These are phyloP conservation scores for Chaetomium sp. DNA, from an alignment of 2,329 filamentous ascomycete genomes.

Conservation along the genomic window DNA sequence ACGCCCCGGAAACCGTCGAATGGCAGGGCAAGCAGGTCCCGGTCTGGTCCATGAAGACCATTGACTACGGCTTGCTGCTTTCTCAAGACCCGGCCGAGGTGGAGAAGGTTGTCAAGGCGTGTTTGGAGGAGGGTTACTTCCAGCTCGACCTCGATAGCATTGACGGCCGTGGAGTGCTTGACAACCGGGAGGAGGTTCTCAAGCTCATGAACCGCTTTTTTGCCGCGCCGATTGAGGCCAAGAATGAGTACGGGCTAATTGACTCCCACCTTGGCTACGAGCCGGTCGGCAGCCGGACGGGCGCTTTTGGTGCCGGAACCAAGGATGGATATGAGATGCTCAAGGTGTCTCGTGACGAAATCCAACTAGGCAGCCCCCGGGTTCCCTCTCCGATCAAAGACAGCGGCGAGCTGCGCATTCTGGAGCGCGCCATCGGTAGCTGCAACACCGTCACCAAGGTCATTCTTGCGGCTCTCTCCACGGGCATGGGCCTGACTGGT, in stretches of 20 bases:
- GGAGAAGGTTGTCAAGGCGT: conserved; percentile 43
- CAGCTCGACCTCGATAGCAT: conserved; percentile 48
- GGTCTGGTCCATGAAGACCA: conserved; percentile 46
- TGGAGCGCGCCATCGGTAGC: conserved; percentile 44
- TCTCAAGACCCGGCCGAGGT: conserved; percentile 49
- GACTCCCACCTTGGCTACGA: conserved; percentile 48
- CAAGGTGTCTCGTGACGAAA: conserved; percentile 45
- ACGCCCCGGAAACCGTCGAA: conserved; percentile 38
- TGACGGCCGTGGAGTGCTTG: conserved; percentile 46
- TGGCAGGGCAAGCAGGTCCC: conserved; percentile 45
- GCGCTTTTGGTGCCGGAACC: conserved; percentile 37
- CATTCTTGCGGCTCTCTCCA: conserved; percentile 45
- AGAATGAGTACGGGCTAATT: conserved; percentile 51
- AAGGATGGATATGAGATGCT: conserved; percentile 50
- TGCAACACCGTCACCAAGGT: conserved; percentile 46
- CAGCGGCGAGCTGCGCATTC: conserved; percentile 40
- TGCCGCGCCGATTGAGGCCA: conserved; percentile 44
- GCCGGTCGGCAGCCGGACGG: conserved; percentile 42
- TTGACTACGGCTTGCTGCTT: conserved; percentile 46
- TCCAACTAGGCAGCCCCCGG: conserved; percentile 40
- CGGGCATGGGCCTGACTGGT: conserved; percentile 39
- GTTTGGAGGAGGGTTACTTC: conserved; percentile 48
- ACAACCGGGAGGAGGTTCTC: conserved; percentile 46
- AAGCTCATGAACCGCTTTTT: conserved; percentile 53
- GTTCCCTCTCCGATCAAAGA: conserved; percentile 43